A percentile compares a stretch with the other conserved stretches of the same genome.
Evolutionary conservation across 257 asterid genomes (phyloP).

Genomic region (Fraxinus pennsylvanica): DNA sequence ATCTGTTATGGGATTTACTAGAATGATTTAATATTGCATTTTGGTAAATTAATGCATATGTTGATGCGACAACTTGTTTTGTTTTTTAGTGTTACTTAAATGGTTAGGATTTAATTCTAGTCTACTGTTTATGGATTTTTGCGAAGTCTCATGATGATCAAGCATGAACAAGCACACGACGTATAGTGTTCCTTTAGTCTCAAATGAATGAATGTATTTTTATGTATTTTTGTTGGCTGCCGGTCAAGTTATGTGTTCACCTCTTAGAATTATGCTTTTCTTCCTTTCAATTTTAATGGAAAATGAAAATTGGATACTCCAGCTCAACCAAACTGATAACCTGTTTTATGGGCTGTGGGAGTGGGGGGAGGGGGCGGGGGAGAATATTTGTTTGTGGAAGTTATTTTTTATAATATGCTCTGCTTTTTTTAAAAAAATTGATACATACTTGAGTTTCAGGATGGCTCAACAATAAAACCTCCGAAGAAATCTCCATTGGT

Average conservation of each 20-base stretch:
- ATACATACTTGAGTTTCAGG: constrained; percentile 57
- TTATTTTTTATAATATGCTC: background rate
- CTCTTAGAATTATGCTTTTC: too few relatives aligned
- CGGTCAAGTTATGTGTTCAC: too few relatives aligned
- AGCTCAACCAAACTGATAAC: constrained; percentile 20
- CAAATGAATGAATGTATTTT: background rate
- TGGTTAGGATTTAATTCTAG: constrained; percentile 3
- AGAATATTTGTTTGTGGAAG: background rate
- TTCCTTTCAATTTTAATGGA: too few relatives aligned
- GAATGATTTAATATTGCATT: constrained; percentile 4
- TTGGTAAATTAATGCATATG: background rate
- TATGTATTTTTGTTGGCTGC: too few relatives aligned
- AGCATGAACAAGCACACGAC: background rate
- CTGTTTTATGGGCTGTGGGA: too few relatives aligned
- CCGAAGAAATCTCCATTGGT: constrained; percentile 64
- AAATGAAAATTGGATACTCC: constrained; percentile 1
- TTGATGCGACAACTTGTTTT: constrained; percentile 2
- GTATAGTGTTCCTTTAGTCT: too few relatives aligned
- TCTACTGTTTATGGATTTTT: background rate
- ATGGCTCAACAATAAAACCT: constrained; percentile 47
- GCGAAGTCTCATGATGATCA: too few relatives aligned
- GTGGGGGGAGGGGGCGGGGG: too few relatives aligned
- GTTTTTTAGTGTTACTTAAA: background rate
- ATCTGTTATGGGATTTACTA: constrained; percentile 10
- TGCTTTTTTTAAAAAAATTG: constrained; percentile 12